Evolutionary conservation across 2,329 filamentous ascomycete genomes (phyloP).

Genomic region (Arthroderma uncinatum): DNA sequence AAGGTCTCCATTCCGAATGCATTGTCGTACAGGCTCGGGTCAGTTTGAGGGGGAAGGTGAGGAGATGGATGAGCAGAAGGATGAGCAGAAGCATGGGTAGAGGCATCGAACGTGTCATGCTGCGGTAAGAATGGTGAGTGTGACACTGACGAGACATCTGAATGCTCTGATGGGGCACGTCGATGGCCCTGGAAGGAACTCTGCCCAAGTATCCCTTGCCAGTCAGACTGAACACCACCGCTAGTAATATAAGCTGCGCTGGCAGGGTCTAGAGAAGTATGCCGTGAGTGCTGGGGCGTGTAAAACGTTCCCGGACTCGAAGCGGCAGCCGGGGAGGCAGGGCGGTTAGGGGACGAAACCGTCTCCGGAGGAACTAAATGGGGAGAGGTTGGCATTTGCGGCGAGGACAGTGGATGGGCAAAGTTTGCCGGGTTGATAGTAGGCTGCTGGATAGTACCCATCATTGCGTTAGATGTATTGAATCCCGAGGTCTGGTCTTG

Average conservation of each 20-base stretch:
- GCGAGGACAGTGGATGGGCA: slow-evolving; percentile 34
- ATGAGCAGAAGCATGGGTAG: slow-evolving; percentile 31
- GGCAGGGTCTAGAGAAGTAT: slow-evolving; percentile 50
- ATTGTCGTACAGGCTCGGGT: slow-evolving; percentile 63
- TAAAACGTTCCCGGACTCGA: slow-evolving; percentile 30
- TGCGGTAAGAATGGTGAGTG: slow-evolving; percentile 72
- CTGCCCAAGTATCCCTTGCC: slow-evolving; percentile 45
- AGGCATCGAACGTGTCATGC: slow-evolving; percentile 67
- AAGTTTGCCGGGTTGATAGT: slow-evolving; percentile 39
- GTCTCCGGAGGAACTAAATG: slow-evolving; percentile 12
- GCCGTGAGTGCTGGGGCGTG: slow-evolving; percentile 47
- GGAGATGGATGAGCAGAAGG: slow-evolving; percentile 61
- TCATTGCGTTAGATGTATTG: slow-evolving; percentile 21
- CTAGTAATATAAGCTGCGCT: slow-evolving; percentile 48
- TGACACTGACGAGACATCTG: slow-evolving; percentile 74
- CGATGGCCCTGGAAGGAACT: slow-evolving; percentile 67
- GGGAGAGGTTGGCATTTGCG: slow-evolving; percentile 28
- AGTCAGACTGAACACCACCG: slow-evolving; percentile 43
- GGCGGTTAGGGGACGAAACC: slow-evolving; percentile 9
- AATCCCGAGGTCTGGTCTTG: slow-evolving; percentile 26
- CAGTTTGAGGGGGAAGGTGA: slow-evolving; percentile 60
- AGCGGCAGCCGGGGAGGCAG: slow-evolving; percentile 9
- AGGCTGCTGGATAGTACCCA: slow-evolving; percentile 21
- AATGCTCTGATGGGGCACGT: slow-evolving; percentile 79
- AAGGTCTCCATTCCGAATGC: slow-evolving; percentile 69